phyloP scores from a whole-genome alignment of 2,329 filamentous ascomycete genomes.

The Botryotinia narcissicola region DNA sequence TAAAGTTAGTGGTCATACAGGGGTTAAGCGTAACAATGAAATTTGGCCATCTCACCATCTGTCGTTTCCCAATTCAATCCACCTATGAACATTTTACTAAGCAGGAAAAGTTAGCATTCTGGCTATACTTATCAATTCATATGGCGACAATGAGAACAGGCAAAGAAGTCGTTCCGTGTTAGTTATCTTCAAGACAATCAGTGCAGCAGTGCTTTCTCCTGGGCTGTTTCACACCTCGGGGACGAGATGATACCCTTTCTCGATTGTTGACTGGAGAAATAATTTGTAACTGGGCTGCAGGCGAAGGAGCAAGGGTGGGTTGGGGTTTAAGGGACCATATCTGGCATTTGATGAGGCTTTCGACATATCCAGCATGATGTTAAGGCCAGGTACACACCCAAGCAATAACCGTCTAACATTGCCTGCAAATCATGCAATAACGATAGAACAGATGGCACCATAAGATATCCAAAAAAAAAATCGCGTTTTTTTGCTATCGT shows the following conservation, averaged over 20 bases:
- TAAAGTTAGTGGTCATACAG: conserved; percentile 2
- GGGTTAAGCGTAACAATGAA: not conserved
- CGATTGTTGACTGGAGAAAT: not conserved
- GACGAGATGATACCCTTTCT: conserved; percentile 4
- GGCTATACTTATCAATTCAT: conserved; percentile 15
- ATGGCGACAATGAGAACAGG: conserved; percentile 15
- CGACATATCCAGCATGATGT: conserved; percentile 4
- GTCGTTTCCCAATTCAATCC: conserved; percentile 99
- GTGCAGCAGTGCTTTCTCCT: conserved; percentile 4
- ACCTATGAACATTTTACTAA: conserved; percentile 99
- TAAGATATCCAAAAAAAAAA: conserved; percentile 41
- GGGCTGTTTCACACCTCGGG: not conserved
- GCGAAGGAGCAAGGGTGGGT: conserved; percentile 11
- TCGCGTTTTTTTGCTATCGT: conserved; percentile 67
- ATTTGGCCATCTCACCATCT: conserved; percentile 63
- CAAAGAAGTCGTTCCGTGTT: conserved; percentile 13
- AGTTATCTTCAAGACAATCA: not conserved
- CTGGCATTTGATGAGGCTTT: conserved; percentile 13
- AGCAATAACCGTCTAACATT: conserved; percentile 18
- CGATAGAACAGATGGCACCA: conserved; percentile 38
- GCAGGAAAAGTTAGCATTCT: conserved; percentile 34
- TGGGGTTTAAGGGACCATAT: conserved; percentile 11
- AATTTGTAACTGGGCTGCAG: conserved; percentile 15
- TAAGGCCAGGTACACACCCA: conserved; percentile 17
- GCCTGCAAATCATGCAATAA: conserved; percentile 31